These are phyloP conservation scores for Lizanozyma gosingica DNA, from an alignment of 1,139 yeast genomes.

Conservation along the genomic window DNA sequence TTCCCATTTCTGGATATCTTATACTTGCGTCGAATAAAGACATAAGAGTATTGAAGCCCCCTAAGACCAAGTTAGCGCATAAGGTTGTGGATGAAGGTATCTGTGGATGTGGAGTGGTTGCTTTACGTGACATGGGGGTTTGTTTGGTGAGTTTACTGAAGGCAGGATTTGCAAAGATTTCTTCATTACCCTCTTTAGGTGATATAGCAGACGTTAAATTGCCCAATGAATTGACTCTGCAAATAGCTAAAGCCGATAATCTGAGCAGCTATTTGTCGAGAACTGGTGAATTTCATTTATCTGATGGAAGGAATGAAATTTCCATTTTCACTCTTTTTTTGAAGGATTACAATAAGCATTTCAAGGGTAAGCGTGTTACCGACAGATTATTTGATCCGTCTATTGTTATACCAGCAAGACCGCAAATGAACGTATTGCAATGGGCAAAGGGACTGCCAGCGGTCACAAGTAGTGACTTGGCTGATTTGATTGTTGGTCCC, in stretches of 20 bases:
- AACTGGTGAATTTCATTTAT: conserved; percentile 66
- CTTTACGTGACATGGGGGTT: conserved; percentile 22
- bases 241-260: not conserved
- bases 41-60: conserved; percentile 53
- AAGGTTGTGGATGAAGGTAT: conserved; percentile 58
- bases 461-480: conserved; percentile 51
- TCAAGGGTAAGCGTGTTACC: conserved; percentile 21
- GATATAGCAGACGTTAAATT: conserved; percentile 30
- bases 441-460: conserved; percentile 78
- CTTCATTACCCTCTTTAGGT: conserved; percentile 29
- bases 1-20: conserved; percentile 53
- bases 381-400: conserved; percentile 54
- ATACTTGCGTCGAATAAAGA: conserved; percentile 54
- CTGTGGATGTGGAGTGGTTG: conserved; percentile 34
- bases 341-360: conserved; percentile 29
- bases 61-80: conserved; percentile 54
- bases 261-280: not conserved
- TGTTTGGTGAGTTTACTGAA: conserved; percentile 28
- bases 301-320: conserved; percentile 51
- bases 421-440: conserved; percentile 69
- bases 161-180: conserved; percentile 31
- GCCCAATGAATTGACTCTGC: conserved; percentile 18
- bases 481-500: conserved; percentile 51
- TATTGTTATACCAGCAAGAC: conserved; percentile 65
- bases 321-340: conserved; percentile 24